phyloP scores from a whole-genome alignment of 2,329 filamentous ascomycete species.

The Ophiocordyceps australis region DNA sequence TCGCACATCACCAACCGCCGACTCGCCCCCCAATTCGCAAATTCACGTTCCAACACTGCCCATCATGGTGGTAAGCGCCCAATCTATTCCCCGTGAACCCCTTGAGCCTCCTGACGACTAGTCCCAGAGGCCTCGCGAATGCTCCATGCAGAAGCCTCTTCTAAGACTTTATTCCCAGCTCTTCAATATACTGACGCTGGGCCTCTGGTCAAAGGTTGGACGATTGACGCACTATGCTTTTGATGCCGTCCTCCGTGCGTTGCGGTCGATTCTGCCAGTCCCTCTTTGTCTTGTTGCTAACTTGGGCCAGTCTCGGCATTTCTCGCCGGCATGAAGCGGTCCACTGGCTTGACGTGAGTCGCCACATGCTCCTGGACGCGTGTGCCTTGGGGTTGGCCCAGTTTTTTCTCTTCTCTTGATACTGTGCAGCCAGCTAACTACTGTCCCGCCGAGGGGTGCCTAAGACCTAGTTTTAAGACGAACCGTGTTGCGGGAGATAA shows the following conservation, averaged over 20 bases:
- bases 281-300: neutral
- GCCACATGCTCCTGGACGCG: too few species aligned
- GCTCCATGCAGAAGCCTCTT: too few species aligned
- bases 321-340: slow-evolving; percentile 91
- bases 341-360: slow-evolving; percentile 92
- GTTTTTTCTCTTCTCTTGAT: neutral
- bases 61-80: too few species aligned
- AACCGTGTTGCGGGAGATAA: slow-evolving; percentile 66
- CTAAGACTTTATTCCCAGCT: slow-evolving; percentile 30
- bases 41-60: too few species aligned
- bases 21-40: too few species aligned
- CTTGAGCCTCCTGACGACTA: too few species aligned
- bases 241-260: slow-evolving; percentile 79
- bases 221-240: slow-evolving; percentile 88
- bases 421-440: slow-evolving; percentile 5
- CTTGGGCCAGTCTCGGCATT: slow-evolving; percentile 64
- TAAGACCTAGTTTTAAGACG: slow-evolving; percentile 66
- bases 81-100: too few species aligned
- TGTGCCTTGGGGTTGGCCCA: too few species aligned
- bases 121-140: too few species aligned
- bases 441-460: slow-evolving; percentile 13
- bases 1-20: too few species aligned
- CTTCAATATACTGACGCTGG: slow-evolving; percentile 51
- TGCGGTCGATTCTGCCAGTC: neutral
- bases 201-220: slow-evolving; percentile 65